Conservation (phyloP, 1,284 basidiomycete genomes). For the Pyrrhoderma noxium region DNA sequence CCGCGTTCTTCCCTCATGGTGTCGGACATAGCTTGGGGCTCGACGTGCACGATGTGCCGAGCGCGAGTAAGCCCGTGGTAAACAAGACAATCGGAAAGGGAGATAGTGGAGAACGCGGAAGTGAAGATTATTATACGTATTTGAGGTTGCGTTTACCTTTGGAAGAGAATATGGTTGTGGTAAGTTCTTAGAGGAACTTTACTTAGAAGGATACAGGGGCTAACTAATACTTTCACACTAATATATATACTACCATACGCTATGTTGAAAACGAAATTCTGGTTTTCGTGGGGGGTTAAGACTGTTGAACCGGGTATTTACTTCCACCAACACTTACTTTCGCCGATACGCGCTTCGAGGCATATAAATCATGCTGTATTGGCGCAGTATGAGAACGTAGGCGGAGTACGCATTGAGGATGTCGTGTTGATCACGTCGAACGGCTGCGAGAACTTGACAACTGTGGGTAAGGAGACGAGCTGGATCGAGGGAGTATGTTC, state of each 20-base stretch:
- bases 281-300: conserved; percentile 29
- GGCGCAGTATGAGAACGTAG: conserved; percentile 67
- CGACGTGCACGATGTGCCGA: conserved; percentile 84
- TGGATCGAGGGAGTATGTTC: conserved; percentile 78
- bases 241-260: no score
- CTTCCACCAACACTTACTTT: conserved; percentile 73
- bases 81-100: conserved; percentile 43
- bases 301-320: conserved; percentile 89
- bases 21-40: conserved; percentile 83
- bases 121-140: conserved; percentile 67
- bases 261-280: conserved; percentile 2
- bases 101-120: conserved; percentile 32
- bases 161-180: conserved; percentile 75
- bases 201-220: conserved; percentile 16
- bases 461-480: conserved; percentile 66
- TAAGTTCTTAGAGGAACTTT: conserved; percentile 32
- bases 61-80: conserved; percentile 55
- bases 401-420: conserved; percentile 88
- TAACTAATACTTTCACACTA: background rate
- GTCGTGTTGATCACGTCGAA: conserved; percentile 65
- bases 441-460: conserved; percentile 74
- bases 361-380: conserved; percentile 69
- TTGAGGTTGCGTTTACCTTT: conserved; percentile 70
- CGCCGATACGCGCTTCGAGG: conserved; percentile 57
- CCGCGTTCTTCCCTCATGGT: conserved; percentile 89